These are phyloP conservation scores for Claviceps monticola DNA, from an alignment of 2,329 filamentous ascomycete species.

Conservation along the genomic window DNA sequence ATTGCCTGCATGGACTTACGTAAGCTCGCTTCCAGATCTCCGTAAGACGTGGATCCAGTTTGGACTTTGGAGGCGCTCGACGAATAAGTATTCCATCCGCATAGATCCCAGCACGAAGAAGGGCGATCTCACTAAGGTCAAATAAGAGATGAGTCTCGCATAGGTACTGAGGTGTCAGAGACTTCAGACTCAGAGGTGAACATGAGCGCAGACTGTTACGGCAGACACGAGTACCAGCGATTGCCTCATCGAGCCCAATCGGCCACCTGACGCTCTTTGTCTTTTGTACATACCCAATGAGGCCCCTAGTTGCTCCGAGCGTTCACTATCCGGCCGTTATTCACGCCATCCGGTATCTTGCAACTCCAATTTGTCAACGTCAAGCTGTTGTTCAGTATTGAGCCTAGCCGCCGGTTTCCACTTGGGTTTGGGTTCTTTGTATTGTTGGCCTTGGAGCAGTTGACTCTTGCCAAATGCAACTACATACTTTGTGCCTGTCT, in stretches of 20 bases:
- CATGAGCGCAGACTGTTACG: background rate
- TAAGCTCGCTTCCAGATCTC: no score
- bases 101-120: no score
- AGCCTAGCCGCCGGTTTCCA: background rate
- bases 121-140: no score
- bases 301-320: conserved; percentile 18
- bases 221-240: background rate
- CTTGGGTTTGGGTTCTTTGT: conserved; percentile 3
- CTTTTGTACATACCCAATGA: conserved; percentile 19
- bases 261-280: conserved; percentile 23
- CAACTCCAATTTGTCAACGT: conserved; percentile 11
- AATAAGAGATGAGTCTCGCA: no score
- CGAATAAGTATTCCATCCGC: no score
- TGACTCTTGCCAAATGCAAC: conserved; percentile 5
- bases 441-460: conserved; percentile 7
- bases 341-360: conserved; percentile 10
- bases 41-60: no score
- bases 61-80: no score
- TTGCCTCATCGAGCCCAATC: conserved; percentile 26
- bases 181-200: conserved; percentile 11
- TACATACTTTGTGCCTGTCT: conserved; percentile 1
- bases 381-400: conserved; percentile 10
- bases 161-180: no score
- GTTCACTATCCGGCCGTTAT: conserved; percentile 20
- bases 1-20: background rate